phyloP scores from a whole-genome alignment of 805 yeast genomes.

The Starmerella sirachaensis region DNA sequence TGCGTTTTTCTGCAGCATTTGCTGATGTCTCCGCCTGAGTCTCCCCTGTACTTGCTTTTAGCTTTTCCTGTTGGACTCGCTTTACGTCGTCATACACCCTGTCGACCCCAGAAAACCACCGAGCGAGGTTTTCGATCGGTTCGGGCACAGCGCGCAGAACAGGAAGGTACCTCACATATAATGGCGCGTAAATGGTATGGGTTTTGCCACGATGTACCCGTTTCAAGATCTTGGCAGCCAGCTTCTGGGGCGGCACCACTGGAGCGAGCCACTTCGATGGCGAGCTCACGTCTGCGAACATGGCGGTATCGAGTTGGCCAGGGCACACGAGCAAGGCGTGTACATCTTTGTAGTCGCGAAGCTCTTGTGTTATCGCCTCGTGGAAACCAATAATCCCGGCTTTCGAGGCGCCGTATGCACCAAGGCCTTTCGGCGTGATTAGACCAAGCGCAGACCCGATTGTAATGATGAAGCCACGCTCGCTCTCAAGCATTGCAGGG shows the following conservation, averaged over 20 bases:
- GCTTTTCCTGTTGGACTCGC: too few species aligned
- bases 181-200: constrained; percentile 60
- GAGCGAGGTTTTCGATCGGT: constrained; percentile 45
- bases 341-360: constrained; percentile 39
- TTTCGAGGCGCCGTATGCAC: constrained; percentile 83
- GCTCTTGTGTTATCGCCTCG: constrained; percentile 62
- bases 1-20: too few species aligned
- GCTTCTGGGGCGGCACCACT: constrained; percentile 52
- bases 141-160: constrained; percentile 59
- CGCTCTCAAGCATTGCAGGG: constrained; percentile 51
- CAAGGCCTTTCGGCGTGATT: constrained; percentile 65
- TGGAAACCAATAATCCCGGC: constrained; percentile 77
- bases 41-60: too few species aligned
- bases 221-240: constrained; percentile 47
- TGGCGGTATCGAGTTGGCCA: constrained; percentile 66
- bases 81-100: constrained; percentile 21
- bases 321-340: constrained; percentile 72
- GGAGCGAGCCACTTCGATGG: constrained; percentile 76
- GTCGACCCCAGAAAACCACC: constrained; percentile 63
- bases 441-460: constrained; percentile 78
- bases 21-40: too few species aligned
- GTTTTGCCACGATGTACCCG: constrained; percentile 50
- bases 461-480: constrained; percentile 67
- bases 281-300: constrained; percentile 64
- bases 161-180: constrained; percentile 67